These are phyloP conservation scores for Mariannaea sp. DNA, from an alignment of 2,329 filamentous ascomycete species.

Conservation along the genomic window DNA sequence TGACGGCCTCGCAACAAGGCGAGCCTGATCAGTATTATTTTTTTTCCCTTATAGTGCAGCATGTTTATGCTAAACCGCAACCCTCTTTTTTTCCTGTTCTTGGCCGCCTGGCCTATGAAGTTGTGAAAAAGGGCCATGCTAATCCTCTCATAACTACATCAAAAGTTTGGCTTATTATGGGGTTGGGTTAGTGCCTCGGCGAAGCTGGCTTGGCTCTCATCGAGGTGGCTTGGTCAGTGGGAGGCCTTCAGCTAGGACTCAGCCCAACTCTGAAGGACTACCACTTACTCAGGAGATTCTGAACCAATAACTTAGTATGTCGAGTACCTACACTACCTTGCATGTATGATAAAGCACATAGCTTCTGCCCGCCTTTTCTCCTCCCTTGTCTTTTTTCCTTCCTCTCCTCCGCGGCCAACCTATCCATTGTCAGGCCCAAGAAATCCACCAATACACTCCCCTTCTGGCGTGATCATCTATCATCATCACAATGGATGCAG, in stretches of 20 bases:
- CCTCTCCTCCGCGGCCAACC: neutral
- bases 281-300: too few relatives aligned
- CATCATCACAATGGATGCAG: conserved; percentile 20
- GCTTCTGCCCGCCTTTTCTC: too few relatives aligned
- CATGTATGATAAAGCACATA: too few relatives aligned
- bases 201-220: neutral
- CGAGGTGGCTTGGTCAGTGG: neutral
- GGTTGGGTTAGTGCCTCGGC: neutral
- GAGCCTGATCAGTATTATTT: conserved; percentile 5
- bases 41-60: neutral
- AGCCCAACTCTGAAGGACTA: neutral
- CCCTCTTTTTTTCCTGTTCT: neutral
- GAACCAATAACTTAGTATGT: too few relatives aligned
- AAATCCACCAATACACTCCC: too few relatives aligned
- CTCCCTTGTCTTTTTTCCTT: neutral
- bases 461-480: neutral
- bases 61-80: neutral
- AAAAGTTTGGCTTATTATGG: too few relatives aligned
- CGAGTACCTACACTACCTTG: too few relatives aligned
- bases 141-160: too few relatives aligned
- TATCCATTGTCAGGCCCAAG: too few relatives aligned
- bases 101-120: too few relatives aligned
- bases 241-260: neutral
- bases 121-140: too few relatives aligned
- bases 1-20: conserved; percentile 21